Evolutionary conservation across 176 grass and related monocot genomes (phyloP).

Genomic region (Oryza nivara): DNA sequence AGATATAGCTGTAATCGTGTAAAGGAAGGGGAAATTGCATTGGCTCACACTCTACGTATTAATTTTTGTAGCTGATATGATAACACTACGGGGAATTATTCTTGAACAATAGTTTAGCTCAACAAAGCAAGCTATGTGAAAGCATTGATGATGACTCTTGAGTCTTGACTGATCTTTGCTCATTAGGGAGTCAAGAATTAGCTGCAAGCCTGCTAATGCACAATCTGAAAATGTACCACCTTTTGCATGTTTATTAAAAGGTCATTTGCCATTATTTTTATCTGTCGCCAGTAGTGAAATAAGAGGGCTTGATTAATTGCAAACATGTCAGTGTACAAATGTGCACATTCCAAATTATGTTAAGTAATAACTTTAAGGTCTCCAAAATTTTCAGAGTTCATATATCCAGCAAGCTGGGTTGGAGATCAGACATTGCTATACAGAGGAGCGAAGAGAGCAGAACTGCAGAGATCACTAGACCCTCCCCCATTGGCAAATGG

Average conservation of each 20-base stretch:
- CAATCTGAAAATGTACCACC: not conserved
- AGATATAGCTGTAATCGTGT: no score
- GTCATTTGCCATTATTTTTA: not conserved
- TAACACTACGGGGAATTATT: not conserved
- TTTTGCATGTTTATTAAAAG: not conserved
- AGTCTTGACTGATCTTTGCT: not conserved
- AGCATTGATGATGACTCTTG: not conserved
- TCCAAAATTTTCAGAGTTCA: slow-evolving; percentile 60
- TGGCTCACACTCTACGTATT: no score
- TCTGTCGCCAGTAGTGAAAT: not conserved
- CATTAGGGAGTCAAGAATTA: not conserved
- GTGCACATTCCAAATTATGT: not conserved
- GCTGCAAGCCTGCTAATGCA: not conserved
- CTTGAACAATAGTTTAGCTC: not conserved
- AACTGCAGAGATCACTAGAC: slow-evolving; percentile 75
- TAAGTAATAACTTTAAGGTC: not conserved
- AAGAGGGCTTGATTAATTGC: not conserved
- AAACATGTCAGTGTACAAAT: not conserved
- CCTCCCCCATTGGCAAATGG: slow-evolving; percentile 53
- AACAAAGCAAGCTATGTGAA: not conserved
- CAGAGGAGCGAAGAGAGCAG: slow-evolving; percentile 65
- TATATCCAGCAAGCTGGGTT: slow-evolving; percentile 93
- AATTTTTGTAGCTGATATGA: no score
- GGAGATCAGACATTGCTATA: slow-evolving; percentile 86
- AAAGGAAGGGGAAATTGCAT: no score